Evolutionary conservation across 139 green algal genomes (phyloP).

Genomic region (Raphidocelis subcapitata): DNA sequence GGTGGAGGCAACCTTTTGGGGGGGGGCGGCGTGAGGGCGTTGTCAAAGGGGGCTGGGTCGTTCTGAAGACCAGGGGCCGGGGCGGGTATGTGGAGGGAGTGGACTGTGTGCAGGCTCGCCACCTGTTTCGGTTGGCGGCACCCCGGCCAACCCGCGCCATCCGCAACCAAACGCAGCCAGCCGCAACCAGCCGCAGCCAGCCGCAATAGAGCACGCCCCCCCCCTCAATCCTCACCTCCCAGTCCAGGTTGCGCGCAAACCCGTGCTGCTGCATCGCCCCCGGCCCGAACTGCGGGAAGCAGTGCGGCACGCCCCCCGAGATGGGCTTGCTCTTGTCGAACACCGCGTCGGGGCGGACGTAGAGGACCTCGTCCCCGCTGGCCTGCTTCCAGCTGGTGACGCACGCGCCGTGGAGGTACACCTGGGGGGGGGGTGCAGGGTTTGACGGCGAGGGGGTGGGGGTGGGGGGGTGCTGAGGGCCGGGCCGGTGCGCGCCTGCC

Average conservation of each 20-base stretch:
- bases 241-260: constrained; percentile 96
- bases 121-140: not conserved
- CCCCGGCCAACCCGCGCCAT: too few species aligned
- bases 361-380: constrained; percentile 90
- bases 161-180: too few species aligned
- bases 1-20: constrained; percentile 56
- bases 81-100: not conserved
- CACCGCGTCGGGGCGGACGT: constrained; percentile 91
- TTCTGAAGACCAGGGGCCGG: too few species aligned
- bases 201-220: too few species aligned
- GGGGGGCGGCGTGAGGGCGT: too few species aligned
- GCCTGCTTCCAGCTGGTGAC: constrained; percentile 90
- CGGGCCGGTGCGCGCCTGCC: too few species aligned
- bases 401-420: constrained; percentile 88
- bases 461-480: too few species aligned
- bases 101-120: not conserved
- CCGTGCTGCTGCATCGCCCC: constrained; percentile 94
- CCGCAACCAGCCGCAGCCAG: too few species aligned
- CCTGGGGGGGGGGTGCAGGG: too few species aligned
- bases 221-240: constrained; percentile 42
- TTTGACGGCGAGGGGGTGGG: too few species aligned
- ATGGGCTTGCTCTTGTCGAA: constrained; percentile 95
- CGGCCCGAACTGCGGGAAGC: constrained; percentile 98
- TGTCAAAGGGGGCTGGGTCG: too few species aligned
- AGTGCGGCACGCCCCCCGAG: constrained; percentile 91